Percentiles rank a stretch among this genome's conserved stretches.
Conservation (phyloP, 2,329 filamentous ascomycete genomes). For the Hypoxylon sp. region DNA sequence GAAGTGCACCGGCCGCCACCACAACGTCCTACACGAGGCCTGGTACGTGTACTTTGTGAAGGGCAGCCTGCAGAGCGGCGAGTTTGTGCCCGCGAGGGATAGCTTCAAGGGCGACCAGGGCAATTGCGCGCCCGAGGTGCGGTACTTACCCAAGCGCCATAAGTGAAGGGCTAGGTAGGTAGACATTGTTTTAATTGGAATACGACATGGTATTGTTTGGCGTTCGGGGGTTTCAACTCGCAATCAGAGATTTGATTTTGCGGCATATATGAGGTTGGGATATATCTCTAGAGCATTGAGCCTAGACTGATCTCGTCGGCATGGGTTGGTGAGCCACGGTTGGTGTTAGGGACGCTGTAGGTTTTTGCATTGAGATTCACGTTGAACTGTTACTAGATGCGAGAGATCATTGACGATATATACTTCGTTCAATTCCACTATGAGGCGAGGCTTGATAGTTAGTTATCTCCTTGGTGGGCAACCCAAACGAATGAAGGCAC, state of each 20-base stretch:
- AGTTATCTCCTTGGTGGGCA: too few relatives aligned
- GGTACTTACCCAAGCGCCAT: conserved; percentile 55
- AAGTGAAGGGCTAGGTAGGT: conserved; percentile 9
- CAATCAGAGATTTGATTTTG: neutral
- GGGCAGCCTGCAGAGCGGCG: conserved; percentile 63
- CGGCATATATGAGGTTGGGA: neutral
- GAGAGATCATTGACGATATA: neutral
- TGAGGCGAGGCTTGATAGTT: neutral
- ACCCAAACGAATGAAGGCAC: too few relatives aligned
- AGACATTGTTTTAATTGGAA: conserved; percentile 18
- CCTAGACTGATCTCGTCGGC: neutral
- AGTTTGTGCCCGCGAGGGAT: conserved; percentile 59
- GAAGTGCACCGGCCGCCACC: conserved; percentile 54
- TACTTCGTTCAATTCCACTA: neutral
- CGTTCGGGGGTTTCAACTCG: conserved; percentile 15
- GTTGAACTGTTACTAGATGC: neutral
- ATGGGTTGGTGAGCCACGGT: neutral
- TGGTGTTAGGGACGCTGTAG: neutral
- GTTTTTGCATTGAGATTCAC: neutral
- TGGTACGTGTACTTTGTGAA: conserved; percentile 67
- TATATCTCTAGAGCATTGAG: neutral
- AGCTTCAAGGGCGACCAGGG: conserved; percentile 54
- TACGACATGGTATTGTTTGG: conserved; percentile 20
- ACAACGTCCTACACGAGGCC: conserved; percentile 60
- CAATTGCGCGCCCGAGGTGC: conserved; percentile 55